Conservation (phyloP, 139 green algal genomes). For the Chlamydomonas schloesseri region DNA sequence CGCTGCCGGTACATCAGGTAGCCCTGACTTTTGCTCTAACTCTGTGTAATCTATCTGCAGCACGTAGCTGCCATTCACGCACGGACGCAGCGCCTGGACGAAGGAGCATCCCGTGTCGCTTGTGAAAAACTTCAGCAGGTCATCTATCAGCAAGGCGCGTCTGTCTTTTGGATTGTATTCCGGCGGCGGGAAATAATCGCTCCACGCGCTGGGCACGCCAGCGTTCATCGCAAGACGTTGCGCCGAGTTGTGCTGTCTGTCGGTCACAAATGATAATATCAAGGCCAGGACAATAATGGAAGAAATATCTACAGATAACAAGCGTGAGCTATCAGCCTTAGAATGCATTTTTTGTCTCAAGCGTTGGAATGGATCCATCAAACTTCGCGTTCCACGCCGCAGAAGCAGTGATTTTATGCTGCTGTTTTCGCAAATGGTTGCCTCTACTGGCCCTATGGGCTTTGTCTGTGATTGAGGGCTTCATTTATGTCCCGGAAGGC, state of each 20-base stretch:
- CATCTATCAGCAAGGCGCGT: background rate
- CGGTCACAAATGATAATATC: too few species aligned
- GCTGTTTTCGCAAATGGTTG: too few species aligned
- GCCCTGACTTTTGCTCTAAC: slow-evolving; percentile 40
- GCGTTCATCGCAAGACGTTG: background rate
- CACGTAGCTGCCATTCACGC: background rate
- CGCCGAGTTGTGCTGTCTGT: background rate
- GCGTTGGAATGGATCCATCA: too few species aligned
- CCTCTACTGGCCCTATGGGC: too few species aligned
- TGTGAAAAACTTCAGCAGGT: slow-evolving; percentile 6
- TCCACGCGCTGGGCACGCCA: background rate
- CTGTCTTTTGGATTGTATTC: background rate
- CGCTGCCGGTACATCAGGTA: slow-evolving; percentile 66
- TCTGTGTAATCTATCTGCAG: slow-evolving; percentile 56
- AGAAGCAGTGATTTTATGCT: too few species aligned
- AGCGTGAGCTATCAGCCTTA: too few species aligned
- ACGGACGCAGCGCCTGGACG: background rate
- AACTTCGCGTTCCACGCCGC: too few species aligned
- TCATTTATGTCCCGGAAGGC: too few species aligned
- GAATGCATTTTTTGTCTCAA: too few species aligned
- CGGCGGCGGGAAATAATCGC: slow-evolving; percentile 7
- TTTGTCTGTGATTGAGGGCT: too few species aligned
- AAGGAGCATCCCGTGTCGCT: background rate
- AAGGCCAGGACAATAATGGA: too few species aligned
- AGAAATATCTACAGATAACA: too few species aligned